phyloP scores from a whole-genome alignment of 2,329 filamentous ascomycete species.

The Didymella pinodella region DNA sequence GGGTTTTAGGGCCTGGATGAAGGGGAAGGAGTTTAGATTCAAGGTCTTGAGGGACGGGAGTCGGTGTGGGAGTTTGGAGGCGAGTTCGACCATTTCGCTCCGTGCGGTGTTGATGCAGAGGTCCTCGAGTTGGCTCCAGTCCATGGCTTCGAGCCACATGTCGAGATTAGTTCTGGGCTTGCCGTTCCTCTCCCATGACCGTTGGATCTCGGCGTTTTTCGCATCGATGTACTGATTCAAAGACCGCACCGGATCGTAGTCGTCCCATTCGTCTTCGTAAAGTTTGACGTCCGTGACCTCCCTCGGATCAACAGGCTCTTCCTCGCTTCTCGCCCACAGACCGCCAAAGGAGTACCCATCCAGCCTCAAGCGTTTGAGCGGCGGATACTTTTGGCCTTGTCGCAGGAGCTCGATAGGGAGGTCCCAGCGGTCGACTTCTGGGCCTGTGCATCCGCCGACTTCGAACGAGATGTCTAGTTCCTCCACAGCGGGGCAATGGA shows the following conservation, averaged over 20 bases:
- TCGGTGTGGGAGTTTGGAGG: background rate
- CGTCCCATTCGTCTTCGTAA: background rate
- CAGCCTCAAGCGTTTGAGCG: background rate
- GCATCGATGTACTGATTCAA: background rate
- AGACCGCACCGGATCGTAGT: background rate
- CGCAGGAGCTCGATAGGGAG: background rate
- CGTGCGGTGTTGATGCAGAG: conserved; percentile 1
- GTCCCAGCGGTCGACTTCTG: background rate
- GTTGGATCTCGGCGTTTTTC: background rate
- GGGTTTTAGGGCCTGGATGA: background rate
- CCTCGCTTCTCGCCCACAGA: background rate
- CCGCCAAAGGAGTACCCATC: conserved; percentile 6
- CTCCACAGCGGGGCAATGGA: background rate
- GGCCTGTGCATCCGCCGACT: background rate
- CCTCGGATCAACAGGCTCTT: background rate
- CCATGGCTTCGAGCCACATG: conserved; percentile 1
- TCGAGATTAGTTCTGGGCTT: background rate
- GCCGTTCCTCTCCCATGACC: background rate
- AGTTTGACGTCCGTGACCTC: background rate
- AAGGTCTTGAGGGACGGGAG: background rate
- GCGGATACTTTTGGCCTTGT: background rate
- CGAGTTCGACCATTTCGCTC: background rate
- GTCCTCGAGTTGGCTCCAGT: conserved; percentile 3
- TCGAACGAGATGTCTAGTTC: background rate
- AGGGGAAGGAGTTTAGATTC: background rate